These are phyloP conservation scores for Mucor mucedo DNA, from an alignment of 371 early-diverging fungal genomes.

Conservation along the genomic window DNA sequence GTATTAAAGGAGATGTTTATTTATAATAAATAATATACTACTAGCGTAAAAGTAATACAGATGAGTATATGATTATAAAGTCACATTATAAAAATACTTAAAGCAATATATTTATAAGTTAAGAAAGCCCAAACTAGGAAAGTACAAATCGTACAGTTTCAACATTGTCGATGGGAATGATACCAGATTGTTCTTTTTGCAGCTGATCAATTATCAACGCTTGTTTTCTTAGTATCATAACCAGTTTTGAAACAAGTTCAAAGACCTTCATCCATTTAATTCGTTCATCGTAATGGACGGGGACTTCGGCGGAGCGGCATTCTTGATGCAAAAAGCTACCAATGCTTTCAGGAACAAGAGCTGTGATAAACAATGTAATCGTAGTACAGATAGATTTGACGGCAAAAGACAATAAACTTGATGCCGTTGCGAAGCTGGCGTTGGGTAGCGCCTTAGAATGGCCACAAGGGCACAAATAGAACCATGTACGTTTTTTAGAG, in stretches of 20 bases:
- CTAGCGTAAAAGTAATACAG: neutral
- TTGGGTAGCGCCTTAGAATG: conserved; percentile 19
- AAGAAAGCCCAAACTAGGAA: neutral
- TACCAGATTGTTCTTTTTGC: conserved; percentile 29
- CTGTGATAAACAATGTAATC: too few species aligned
- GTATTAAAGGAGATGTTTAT: neutral
- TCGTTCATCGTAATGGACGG: too few species aligned
- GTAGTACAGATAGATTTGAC: too few species aligned
- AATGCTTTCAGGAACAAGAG: too few species aligned
- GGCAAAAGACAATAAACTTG: too few species aligned
- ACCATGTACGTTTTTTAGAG: conserved; percentile 19
- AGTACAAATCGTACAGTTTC: conserved; percentile 22
- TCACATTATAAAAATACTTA: conserved; percentile 2
- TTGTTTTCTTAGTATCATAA: conserved; percentile 25
- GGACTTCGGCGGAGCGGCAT: too few species aligned
- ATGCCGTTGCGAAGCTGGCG: conserved; percentile 1
- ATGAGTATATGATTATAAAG: conserved; percentile 14
- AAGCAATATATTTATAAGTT: conserved; percentile 16
- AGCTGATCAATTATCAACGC: conserved; percentile 23
- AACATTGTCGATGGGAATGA: conserved; percentile 20
- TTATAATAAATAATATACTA: neutral
- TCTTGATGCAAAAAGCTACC: too few species aligned
- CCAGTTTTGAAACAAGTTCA: too few species aligned
- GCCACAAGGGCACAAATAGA: conserved; percentile 20
- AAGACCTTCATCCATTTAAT: too few species aligned